These are phyloP conservation scores for Onygenales sp. DNA, from an alignment of 2,329 filamentous ascomycete genomes.

Conservation along the genomic window DNA sequence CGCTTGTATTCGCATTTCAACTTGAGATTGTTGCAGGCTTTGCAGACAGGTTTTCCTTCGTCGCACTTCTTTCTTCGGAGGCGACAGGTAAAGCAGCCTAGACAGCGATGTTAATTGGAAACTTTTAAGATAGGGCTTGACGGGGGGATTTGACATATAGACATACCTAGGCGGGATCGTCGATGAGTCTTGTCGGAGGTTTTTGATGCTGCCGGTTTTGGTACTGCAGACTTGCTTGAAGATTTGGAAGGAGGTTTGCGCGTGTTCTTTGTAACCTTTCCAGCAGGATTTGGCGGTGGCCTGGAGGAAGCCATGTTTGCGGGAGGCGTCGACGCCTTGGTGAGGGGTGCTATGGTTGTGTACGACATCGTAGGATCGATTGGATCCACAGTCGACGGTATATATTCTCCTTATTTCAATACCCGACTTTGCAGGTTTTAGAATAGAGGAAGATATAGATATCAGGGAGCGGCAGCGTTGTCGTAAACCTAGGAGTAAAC, in stretches of 20 bases:
- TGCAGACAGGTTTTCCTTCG: constrained; percentile 55
- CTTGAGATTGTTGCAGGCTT: constrained; percentile 61
- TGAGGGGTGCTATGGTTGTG: constrained; percentile 12
- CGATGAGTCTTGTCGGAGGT: constrained; percentile 10
- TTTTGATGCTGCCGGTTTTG: constrained; percentile 4
- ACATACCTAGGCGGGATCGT: constrained; percentile 12
- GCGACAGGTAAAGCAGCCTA: constrained; percentile 58
- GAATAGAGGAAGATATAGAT: neutral
- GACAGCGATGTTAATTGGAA: neutral
- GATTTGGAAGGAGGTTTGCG: constrained; percentile 7
- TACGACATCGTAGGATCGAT: constrained; percentile 9
- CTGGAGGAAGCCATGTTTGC: constrained; percentile 7
- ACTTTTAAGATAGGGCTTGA: neutral
- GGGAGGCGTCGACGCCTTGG: constrained; percentile 8
- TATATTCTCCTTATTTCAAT: neutral
- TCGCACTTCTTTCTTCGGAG: constrained; percentile 62
- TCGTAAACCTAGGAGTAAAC: neutral
- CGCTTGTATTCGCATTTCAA: constrained; percentile 92
- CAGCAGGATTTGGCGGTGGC: constrained; percentile 1
- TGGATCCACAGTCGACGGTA: neutral
- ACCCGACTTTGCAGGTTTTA: neutral
- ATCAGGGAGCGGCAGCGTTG: neutral
- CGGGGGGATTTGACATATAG: neutral
- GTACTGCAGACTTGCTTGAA: neutral
- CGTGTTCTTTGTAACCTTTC: constrained; percentile 6